These are phyloP conservation scores for Malassezia furfur DNA, from an alignment of 1,284 basidiomycete species.

Conservation along the genomic window DNA sequence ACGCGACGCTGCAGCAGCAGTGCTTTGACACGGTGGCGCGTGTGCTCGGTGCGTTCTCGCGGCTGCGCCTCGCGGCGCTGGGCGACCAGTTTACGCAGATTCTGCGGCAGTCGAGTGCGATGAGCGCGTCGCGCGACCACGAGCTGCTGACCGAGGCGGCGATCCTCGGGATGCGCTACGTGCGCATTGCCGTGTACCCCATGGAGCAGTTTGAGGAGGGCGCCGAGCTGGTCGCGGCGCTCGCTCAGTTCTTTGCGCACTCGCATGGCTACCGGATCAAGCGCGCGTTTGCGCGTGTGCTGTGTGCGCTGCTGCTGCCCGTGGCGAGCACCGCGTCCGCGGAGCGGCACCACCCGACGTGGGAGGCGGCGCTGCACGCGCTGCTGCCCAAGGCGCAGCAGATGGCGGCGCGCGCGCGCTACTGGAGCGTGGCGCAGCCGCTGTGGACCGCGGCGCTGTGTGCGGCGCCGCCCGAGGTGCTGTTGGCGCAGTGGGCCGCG, in stretches of 20 bases:
- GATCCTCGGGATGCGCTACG: slow-evolving; percentile 36
- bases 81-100: slow-evolving; percentile 41
- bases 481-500: slow-evolving; percentile 69
- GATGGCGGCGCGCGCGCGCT: slow-evolving; percentile 79
- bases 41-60: slow-evolving; percentile 38
- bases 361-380: slow-evolving; percentile 79
- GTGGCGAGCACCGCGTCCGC: slow-evolving; percentile 86
- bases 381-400: slow-evolving; percentile 74
- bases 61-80: slow-evolving; percentile 27
- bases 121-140: slow-evolving; percentile 27
- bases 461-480: slow-evolving; percentile 75
- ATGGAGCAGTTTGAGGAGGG: slow-evolving; percentile 87
- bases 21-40: slow-evolving; percentile 37
- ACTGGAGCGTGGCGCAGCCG: slow-evolving; percentile 81
- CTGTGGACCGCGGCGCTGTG: slow-evolving; percentile 73
- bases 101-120: slow-evolving; percentile 30
- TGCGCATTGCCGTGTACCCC: slow-evolving; percentile 57
- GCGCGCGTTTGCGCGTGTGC: slow-evolving; percentile 71
- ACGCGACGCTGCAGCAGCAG: slow-evolving; percentile 24
- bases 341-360: slow-evolving; percentile 88
- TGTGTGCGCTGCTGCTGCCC: slow-evolving; percentile 71
- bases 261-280: slow-evolving; percentile 78
- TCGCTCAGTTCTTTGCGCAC: slow-evolving; percentile 72
- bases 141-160: slow-evolving; percentile 38
- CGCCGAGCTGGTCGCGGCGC: slow-evolving; percentile 74